Percentiles rank a stretch among this genome's conserved stretches.
Evolutionary conservation across 345 rosid genomes (phyloP).

Genomic region (Erysimum cheiranthoides): DNA sequence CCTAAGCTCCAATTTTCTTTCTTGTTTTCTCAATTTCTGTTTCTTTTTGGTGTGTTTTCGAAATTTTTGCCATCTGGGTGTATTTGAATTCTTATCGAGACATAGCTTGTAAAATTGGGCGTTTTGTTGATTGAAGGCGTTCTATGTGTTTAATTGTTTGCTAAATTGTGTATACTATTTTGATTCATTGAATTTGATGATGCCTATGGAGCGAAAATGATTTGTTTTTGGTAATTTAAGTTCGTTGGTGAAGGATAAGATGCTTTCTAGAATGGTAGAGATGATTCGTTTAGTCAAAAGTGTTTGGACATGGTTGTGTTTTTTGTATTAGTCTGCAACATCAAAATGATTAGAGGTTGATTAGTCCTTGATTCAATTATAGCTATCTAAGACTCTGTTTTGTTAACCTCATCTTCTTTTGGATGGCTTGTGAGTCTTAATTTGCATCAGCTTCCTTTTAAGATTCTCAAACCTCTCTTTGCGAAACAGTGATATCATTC

Average conservation of each 20-base stretch:
- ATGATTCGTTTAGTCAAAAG: neutral
- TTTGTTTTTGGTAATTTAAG: neutral
- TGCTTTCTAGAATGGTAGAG: neutral
- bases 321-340: constrained; percentile 3
- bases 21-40: neutral
- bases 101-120: constrained; percentile 23
- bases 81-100: constrained; percentile 17
- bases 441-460: constrained; percentile 20
- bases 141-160: neutral
- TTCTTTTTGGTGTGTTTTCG: neutral
- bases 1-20: neutral
- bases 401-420: constrained; percentile 1
- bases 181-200: constrained; percentile 19
- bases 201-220: neutral
- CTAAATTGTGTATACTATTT: neutral
- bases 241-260: neutral
- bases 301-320: constrained; percentile 1
- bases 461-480: neutral
- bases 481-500: neutral
- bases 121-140: neutral
- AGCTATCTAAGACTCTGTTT: neutral
- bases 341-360: neutral
- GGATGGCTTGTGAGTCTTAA: neutral
- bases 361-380: neutral
- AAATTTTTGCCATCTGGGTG: constrained; percentile 8